phyloP scores from a whole-genome alignment of 306 rosid species.

The Pachyrhizus erosus region DNA sequence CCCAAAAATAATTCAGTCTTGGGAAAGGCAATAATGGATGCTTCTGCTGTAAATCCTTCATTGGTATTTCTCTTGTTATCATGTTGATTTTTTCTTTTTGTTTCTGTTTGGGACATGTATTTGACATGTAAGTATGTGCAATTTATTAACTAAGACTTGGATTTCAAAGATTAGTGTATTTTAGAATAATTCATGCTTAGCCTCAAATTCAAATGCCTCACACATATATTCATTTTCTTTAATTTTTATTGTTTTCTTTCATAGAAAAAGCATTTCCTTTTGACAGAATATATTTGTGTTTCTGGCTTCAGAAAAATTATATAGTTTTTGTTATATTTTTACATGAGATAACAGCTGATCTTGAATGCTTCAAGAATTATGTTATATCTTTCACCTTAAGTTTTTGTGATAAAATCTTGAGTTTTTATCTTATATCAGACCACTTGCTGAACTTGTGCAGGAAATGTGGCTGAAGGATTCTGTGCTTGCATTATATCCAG shows the following conservation, averaged over 20 bases:
- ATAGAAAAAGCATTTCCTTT: constrained; percentile 15
- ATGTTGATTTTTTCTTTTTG: constrained; percentile 39
- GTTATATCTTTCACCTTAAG: constrained; percentile 35
- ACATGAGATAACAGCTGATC: constrained; percentile 13
- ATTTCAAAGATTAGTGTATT: constrained; percentile 15
- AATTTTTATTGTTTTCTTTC: neutral
- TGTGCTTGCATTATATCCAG: constrained; percentile 77
- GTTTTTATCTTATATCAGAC: constrained; percentile 55
- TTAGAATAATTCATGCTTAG: constrained; percentile 29
- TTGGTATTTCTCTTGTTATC: constrained; percentile 61
- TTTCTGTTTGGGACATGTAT: constrained; percentile 37
- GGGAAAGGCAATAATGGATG: constrained; percentile 74
- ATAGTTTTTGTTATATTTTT: neutral
- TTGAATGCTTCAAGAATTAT: constrained; percentile 32
- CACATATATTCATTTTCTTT: neutral
- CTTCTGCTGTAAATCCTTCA: constrained; percentile 62
- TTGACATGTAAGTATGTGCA: neutral
- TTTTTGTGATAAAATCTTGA: constrained; percentile 45
- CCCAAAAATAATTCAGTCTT: constrained; percentile 59
- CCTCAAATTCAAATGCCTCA: constrained; percentile 3
- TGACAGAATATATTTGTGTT: constrained; percentile 7
- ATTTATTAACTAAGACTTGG: neutral
- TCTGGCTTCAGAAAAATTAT: constrained; percentile 14
- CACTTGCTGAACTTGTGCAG: constrained; percentile 70
- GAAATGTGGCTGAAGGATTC: constrained; percentile 93